Evolutionary conservation across 1,139 yeast species (phyloP), one percentile per base, ranked within the genome.

Genomic region (Scheffersomyces quercinus): DNA sequence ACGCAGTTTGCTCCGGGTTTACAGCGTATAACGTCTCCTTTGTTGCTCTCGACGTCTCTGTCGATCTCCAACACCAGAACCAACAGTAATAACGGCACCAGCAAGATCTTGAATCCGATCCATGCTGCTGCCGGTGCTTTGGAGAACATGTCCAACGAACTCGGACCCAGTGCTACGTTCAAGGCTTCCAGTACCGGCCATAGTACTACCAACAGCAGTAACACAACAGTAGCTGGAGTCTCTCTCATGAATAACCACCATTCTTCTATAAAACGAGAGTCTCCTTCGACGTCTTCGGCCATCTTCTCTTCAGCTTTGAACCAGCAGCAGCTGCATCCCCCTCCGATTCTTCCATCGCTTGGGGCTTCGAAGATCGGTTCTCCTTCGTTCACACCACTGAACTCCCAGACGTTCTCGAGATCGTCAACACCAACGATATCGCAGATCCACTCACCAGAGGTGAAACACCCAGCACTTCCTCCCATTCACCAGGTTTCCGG

Each of bases 1-100:
- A 78, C 87, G 1, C 87, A 82, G 55, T 83, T 81, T 69, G 87
- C 86, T 29, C 81, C 85, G 0, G 83, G 83, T 35, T 64, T 82
- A 45, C 79, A 79, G 51, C 62, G 83, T 39, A 82, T 83, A 45
- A 83, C 88, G 0, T 82, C 87, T 10, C 88, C 88, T 0, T 66
- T 83, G 44, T 62, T 83, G 46, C 68, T 83, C 37, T 70, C 76
- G 13, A 69, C 80, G 46, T 64, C 82, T 0, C 64, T 71, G 4
- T 65, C 73, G 2, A 58, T 70, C 20, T 69, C 74, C 30, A 68
- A 72, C 43, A 64, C 75, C 2, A 65, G 74, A 48, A 15, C 41
- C 39, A 16, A 24, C 38, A 16, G 36, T n/a, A 38, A 46, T 8
- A 44, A 46, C 15, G 42, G 40, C 29, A 20, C 26, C 26, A 20